Evolutionary conservation across 352 stramenopile genomes (phyloP).

Genomic region (Peronospora destructor): DNA sequence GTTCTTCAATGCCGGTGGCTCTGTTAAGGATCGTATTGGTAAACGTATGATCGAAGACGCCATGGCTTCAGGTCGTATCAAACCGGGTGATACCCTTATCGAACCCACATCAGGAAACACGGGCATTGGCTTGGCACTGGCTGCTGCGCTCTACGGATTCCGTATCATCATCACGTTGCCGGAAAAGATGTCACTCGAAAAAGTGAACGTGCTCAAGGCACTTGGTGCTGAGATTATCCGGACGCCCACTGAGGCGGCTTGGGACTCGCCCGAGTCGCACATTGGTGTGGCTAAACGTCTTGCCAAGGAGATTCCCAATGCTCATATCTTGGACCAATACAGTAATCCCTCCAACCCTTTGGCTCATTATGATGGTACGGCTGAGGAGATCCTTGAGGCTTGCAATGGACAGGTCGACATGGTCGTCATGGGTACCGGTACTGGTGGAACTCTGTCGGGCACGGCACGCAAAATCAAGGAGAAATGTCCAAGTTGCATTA

Average conservation of each 20-base stretch:
- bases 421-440: constrained; percentile 91
- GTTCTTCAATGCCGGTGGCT: constrained; percentile 94
- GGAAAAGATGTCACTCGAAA: constrained; percentile 97
- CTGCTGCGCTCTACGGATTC: constrained; percentile 95
- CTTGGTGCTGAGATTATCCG: constrained; percentile 94
- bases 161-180: constrained; percentile 89
- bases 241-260: constrained; percentile 93
- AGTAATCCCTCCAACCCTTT: constrained; percentile 94
- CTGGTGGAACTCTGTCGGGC: constrained; percentile 93
- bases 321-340: constrained; percentile 95
- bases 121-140: constrained; percentile 94
- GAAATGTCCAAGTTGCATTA: constrained; percentile 73
- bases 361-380: constrained; percentile 94
- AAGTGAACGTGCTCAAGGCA: constrained; percentile 93
- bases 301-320: constrained; percentile 92
- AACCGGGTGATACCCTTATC: constrained; percentile 92
- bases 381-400: constrained; percentile 91
- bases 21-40: constrained; percentile 89
- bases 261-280: constrained; percentile 92
- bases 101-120: constrained; percentile 98
- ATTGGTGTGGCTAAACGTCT: constrained; percentile 91
- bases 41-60: constrained; percentile 91
- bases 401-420: constrained; percentile 92
- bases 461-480: constrained; percentile 92
- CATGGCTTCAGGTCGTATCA: constrained; percentile 87